Evolutionary conservation across 345 rosid species (phyloP).

Genomic region (sweet orange (Citrus sinensis)): DNA sequence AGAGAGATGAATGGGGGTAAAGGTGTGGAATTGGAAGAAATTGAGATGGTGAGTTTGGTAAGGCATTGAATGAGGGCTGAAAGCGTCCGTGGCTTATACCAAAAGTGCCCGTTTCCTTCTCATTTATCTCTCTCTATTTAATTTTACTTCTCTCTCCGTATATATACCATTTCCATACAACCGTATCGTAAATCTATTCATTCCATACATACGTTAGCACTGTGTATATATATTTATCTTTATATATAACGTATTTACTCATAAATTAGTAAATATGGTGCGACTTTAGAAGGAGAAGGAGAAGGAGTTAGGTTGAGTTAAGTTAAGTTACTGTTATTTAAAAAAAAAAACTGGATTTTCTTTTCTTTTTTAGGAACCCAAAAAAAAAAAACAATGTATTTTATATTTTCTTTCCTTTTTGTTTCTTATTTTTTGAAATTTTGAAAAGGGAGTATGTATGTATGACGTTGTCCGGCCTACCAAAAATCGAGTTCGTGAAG

Average conservation of each 20-base stretch:
- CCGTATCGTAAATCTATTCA: neutral
- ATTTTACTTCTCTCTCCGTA: neutral
- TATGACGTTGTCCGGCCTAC: slow-evolving; percentile 24
- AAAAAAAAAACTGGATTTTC: neutral
- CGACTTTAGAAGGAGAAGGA: slow-evolving; percentile 31
- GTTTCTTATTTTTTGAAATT: too few species aligned
- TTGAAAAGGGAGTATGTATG: neutral
- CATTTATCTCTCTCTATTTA: slow-evolving; percentile 10
- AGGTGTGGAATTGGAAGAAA: slow-evolving; percentile 23
- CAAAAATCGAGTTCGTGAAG: slow-evolving; percentile 18
- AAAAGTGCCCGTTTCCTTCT: slow-evolving; percentile 33
- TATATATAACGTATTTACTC: neutral
- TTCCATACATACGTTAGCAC: neutral
- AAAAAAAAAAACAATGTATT: too few species aligned
- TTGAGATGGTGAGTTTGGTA: slow-evolving; percentile 59
- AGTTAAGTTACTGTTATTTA: neutral
- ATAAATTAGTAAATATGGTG: neutral
- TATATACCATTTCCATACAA: neutral
- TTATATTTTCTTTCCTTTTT: too few species aligned
- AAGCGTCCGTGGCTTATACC: slow-evolving; percentile 23
- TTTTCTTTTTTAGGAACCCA: neutral
- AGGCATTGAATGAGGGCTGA: slow-evolving; percentile 55
- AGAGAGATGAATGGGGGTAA: slow-evolving; percentile 21
- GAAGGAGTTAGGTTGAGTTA: too few species aligned
- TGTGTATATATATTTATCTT: neutral